Evolutionary conservation across 1,284 basidiomycete species (phyloP), one percentile per base, ranked within the genome.

Genomic region (Abortiporus biennis): DNA sequence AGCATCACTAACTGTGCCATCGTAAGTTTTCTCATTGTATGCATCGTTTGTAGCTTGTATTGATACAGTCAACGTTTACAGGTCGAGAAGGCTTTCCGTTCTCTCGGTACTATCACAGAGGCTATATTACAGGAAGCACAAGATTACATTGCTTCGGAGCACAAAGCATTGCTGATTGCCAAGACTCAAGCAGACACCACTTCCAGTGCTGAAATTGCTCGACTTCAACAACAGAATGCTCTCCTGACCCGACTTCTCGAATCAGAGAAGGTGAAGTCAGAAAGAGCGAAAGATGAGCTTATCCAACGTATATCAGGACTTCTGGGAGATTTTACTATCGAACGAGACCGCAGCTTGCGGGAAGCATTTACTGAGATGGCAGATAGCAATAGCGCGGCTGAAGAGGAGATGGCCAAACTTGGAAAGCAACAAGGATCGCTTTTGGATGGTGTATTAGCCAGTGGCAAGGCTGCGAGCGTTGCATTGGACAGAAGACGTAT

Each of bases 211-310:
- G 87, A 92, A 66, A 72, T 89, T 24, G 56, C 64, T 1, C 77
- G 79, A 19, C 67, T 95, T 16, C 74, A 74, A 46, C 67, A 75
- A 37, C 90, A 93, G 57, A 94, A 94, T 54, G 68, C 69, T n/a
- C 61, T 72, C 1, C 69, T 96, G 22, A 62, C 65, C 1, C 67
- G 69, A 19, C 65, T 90, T 47, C 64, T 94, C 2, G 74, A 80
- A 47, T 64, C 74, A 3, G 88, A 94, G 61, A 78, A 74, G 55
- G 56, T 62, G 4, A 84, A 78, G 48, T 74, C 80, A 0, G 74
- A 80, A 21, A 74, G 72, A 39, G 75, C 85, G 2, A 84, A 81
- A 49, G 78, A 82, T 29, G 81, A 86, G 36, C 63, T 95, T 4
- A 64, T 91, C 31, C 72, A 81, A 36, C 80, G 80, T 27, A 72